Conservation (phyloP, 1,139 yeast species). For the Magnusiomyces sp. region DNA sequence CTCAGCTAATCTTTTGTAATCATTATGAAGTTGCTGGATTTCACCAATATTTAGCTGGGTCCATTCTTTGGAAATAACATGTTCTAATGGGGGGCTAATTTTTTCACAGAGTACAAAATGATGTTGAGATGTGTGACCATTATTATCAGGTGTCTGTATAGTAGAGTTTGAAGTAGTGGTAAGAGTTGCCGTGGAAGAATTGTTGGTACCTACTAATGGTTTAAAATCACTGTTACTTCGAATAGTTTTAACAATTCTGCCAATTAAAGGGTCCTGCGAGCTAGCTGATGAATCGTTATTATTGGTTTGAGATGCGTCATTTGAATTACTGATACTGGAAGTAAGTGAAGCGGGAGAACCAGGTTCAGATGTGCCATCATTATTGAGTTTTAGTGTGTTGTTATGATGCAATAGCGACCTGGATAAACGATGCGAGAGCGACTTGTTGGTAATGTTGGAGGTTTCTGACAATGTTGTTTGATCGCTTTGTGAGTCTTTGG, state of each 20-base stretch:
- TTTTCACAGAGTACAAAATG: no score
- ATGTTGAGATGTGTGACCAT: neutral
- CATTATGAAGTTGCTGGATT: constrained; percentile 29
- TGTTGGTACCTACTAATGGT: no score
- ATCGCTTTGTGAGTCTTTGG: no score
- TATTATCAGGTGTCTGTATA: neutral
- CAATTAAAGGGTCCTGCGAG: constrained; percentile 5
- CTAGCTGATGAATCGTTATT: neutral
- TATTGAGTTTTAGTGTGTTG: neutral
- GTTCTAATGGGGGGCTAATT: constrained; percentile 19
- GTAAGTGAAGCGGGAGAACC: neutral
- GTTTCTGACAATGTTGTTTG: no score
- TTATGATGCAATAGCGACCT: neutral
- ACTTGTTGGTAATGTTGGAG: no score
- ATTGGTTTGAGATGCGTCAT: neutral
- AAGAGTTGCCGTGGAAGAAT: no score
- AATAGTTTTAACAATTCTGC: constrained; percentile 5
- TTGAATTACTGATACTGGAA: neutral
- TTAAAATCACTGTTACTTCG: constrained; percentile 1
- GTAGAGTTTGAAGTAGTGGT: neutral
- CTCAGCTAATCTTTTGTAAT: constrained; percentile 31
- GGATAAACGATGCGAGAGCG: neutral
- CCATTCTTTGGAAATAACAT: constrained; percentile 19
- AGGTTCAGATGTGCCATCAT: neutral
- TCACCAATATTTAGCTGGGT: constrained; percentile 29